Evolutionary conservation across 257 asterid genomes (phyloP).

Genomic region (Nyctanthes arbortristis): DNA sequence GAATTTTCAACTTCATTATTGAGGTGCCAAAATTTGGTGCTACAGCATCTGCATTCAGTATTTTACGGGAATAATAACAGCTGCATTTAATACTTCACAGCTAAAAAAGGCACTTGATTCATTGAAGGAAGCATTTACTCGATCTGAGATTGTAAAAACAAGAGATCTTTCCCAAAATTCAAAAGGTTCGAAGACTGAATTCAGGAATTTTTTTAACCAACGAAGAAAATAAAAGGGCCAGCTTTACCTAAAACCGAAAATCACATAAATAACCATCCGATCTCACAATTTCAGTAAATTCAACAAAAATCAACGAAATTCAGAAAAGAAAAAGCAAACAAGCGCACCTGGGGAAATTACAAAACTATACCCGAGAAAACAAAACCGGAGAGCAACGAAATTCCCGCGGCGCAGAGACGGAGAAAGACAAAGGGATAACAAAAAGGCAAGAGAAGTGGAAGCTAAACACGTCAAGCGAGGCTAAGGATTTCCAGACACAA

Average conservation of each 20-base stretch:
- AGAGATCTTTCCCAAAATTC: constrained; percentile 13
- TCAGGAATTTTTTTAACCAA: constrained; percentile 23
- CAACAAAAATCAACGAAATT: constrained; percentile 33
- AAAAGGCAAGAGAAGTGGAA: constrained; percentile 17
- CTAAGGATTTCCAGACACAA: constrained; percentile 26
- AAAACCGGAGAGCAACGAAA: constrained; percentile 26
- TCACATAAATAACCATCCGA: constrained; percentile 4
- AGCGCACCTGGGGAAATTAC: constrained; percentile 41
- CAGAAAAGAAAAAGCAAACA: constrained; percentile 9
- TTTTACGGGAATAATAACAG: constrained; percentile 36
- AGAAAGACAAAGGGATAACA: constrained; percentile 18
- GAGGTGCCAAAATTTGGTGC: constrained; percentile 31
- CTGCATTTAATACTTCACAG: constrained; percentile 44
- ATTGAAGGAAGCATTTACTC: constrained; percentile 16
- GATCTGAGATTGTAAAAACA: constrained; percentile 4
- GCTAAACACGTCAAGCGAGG: constrained; percentile 10
- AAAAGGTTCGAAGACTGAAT: constrained; percentile 18
- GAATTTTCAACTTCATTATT: constrained; percentile 32
- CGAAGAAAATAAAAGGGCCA: constrained; percentile 33
- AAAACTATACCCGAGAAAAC: constrained; percentile 23
- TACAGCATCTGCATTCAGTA: constrained; percentile 24
- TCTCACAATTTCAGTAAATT: constrained; percentile 24
- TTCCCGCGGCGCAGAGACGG: neutral
- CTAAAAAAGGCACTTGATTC: constrained; percentile 30
- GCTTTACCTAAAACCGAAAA: constrained; percentile 26